Conservation (phyloP, 208 protist species). For the Trypanosoma platydactyli region DNA sequence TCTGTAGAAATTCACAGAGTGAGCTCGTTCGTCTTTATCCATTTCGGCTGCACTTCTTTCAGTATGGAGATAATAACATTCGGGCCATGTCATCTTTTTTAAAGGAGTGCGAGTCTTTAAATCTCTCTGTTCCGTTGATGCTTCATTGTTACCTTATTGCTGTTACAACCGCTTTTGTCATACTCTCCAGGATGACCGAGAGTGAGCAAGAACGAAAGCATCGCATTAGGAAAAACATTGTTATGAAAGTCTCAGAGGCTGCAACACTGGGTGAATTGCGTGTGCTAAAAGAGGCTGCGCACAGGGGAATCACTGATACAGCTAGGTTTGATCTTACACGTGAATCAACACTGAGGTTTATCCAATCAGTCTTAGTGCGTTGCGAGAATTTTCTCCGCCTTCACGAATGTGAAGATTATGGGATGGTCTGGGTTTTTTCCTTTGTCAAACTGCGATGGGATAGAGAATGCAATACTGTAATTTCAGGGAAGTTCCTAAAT, state of each 20-base stretch:
- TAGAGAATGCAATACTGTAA: constrained; percentile 6
- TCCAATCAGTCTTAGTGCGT: neutral
- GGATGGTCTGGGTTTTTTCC: constrained; percentile 8
- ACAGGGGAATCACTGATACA: constrained; percentile 6
- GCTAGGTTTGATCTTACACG: neutral
- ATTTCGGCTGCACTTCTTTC: neutral
- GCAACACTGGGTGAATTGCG: constrained; percentile 6
- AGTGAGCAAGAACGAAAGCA: neutral
- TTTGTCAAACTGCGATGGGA: constrained; percentile 23
- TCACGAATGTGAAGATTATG: constrained; percentile 12
- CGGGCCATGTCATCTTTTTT: neutral
- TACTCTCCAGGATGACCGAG: neutral
- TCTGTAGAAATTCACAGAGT: neutral
- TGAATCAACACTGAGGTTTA: neutral
- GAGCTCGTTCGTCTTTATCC: neutral
- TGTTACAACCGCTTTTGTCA: neutral
- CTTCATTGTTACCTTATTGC: constrained; percentile 19
- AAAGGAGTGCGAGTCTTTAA: neutral
- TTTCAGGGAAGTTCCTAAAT: neutral
- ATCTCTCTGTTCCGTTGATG: constrained; percentile 1
- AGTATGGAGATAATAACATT: neutral
- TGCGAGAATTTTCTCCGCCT: constrained; percentile 23
- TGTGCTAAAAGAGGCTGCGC: constrained; percentile 8
- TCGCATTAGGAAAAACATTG: neutral
- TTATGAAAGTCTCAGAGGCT: neutral